Percentiles rank a stretch among this genome's conserved stretches.
Conservation (phyloP, 352 stramenopile genomes). For the Phytophthora sansomeana region DNA sequence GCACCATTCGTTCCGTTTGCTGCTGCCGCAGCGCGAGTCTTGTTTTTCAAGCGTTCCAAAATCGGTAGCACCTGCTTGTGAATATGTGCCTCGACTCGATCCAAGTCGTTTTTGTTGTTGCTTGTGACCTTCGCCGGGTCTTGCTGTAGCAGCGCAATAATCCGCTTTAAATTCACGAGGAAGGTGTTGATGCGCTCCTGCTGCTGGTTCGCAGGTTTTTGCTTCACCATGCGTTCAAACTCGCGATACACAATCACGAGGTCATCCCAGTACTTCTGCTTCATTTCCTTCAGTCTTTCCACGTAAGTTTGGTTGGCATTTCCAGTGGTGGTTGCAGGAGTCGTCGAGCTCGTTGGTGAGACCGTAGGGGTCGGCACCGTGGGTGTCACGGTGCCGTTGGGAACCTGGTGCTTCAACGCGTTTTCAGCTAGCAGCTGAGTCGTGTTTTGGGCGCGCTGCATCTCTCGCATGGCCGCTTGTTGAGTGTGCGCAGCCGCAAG, state of each 20-base stretch:
- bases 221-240: conserved; percentile 87
- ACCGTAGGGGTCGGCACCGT: conserved; percentile 13
- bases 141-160: conserved; percentile 83
- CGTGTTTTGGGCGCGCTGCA: conserved; percentile 71
- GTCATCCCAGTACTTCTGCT: conserved; percentile 86
- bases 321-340: conserved; percentile 27
- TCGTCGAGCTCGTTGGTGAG: conserved; percentile 22
- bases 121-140: conserved; percentile 79
- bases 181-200: conserved; percentile 87
- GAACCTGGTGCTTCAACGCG: conserved; percentile 42
- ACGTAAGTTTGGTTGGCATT: conserved; percentile 61
- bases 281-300: conserved; percentile 78
- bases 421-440: conserved; percentile 54
- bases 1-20: conserved; percentile 24
- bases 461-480: conserved; percentile 66
- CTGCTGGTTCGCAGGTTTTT: conserved; percentile 81
- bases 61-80: conserved; percentile 87
- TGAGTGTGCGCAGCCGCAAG: conserved; percentile 62
- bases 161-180: conserved; percentile 81
- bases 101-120: conserved; percentile 82
- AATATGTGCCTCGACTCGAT: conserved; percentile 85
- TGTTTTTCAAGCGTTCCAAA: conserved; percentile 77
- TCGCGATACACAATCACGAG: conserved; percentile 86
- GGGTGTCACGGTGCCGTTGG: conserved; percentile 25
- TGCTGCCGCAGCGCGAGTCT: conserved; percentile 47